A percentile compares a stretch with the other conserved stretches of the same genome.
Evolutionary conservation across 2,329 filamentous ascomycete genomes (phyloP).

Genomic region (Teratosphaeria epicoccoides): DNA sequence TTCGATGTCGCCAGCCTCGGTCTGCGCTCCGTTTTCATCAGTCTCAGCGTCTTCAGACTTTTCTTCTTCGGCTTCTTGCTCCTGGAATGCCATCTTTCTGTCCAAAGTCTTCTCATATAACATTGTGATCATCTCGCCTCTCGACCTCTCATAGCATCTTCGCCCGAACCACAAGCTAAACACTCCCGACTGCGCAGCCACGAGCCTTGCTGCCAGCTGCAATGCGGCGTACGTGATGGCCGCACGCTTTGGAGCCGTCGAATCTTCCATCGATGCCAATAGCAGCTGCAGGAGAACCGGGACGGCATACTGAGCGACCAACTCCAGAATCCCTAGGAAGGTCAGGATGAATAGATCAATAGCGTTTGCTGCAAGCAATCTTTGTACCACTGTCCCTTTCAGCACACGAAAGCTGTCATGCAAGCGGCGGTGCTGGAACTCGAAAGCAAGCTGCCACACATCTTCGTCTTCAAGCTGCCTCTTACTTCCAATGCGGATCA

Average conservation of each 20-base stretch:
- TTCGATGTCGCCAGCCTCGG: slow-evolving; percentile 14
- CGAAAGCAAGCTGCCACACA: slow-evolving; percentile 68
- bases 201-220: slow-evolving; percentile 49
- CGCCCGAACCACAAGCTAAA: slow-evolving; percentile 73
- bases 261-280: slow-evolving; percentile 53
- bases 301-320: slow-evolving; percentile 43
- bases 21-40: slow-evolving; percentile 9
- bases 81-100: slow-evolving; percentile 45
- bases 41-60: background rate
- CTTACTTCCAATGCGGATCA: slow-evolving; percentile 55
- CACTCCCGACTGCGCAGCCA: slow-evolving; percentile 54
- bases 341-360: slow-evolving; percentile 64
- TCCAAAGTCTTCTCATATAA: slow-evolving; percentile 68
- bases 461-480: slow-evolving; percentile 65
- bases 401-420: slow-evolving; percentile 66
- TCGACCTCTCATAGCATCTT: slow-evolving; percentile 69
- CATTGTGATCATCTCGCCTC: slow-evolving; percentile 79
- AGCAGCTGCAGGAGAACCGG: slow-evolving; percentile 65
- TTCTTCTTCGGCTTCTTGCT: slow-evolving; percentile 6
- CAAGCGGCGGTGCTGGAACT: slow-evolving; percentile 69
- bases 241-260: slow-evolving; percentile 39
- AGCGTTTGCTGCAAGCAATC: slow-evolving; percentile 65
- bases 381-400: slow-evolving; percentile 57
- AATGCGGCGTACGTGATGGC: slow-evolving; percentile 56
- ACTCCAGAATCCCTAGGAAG: slow-evolving; percentile 52